Base-by-base conservation (phyloP, 805 yeast species). In the Blastobotrys robertii region DNA sequence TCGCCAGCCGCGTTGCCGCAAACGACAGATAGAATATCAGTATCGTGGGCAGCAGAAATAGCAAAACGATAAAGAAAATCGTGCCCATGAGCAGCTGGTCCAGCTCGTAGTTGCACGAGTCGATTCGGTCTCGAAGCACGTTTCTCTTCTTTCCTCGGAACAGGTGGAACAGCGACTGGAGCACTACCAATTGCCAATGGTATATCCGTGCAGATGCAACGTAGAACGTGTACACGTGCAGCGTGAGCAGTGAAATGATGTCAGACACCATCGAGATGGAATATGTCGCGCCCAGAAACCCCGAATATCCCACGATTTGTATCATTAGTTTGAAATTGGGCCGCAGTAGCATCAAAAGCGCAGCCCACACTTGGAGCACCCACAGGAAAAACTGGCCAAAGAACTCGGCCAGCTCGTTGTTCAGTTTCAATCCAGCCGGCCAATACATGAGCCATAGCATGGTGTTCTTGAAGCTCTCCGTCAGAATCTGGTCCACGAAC, bases 391-490 rank as follows among this genome's bases (percentile, higher is more conserved):
- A 63, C 44, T 86, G 94, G 30, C 95, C 95, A 58, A 90, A 70
- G 55, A 92, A 94, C 11, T 68, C 70, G 0, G 96, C 84, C 13
- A 92, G 68, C 54, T 87, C 96, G 46, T 77, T 80, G 59, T 92
- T 92, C 41, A 92, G 72, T 56, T 92, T 92, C 53, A 92, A 78
- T 3, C 98, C 98, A 11, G 90, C 95, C 0, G 98, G 98, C 54
- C 88, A 83, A 47, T 78, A 73, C 68, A 87, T 85, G 31, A 92
- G 68, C 88, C 94, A 83, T 0, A 66, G 50, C 2, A 88, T 76
- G 32, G 79, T 58, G 2, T 56, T 47, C 13, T 69, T 63, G 35
- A 80, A 61, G n/a, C 68, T 67, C 30, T 64, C 55, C 43, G 74
- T 74, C 10, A 81, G 48, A 1, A 68, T 44, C 16, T 55, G 56